A percentile compares a stretch with the other conserved stretches of the same genome.
Evolutionary conservation across 1,139 yeast genomes (phyloP).

Genomic region (Saccharomycopsis hybrid): DNA sequence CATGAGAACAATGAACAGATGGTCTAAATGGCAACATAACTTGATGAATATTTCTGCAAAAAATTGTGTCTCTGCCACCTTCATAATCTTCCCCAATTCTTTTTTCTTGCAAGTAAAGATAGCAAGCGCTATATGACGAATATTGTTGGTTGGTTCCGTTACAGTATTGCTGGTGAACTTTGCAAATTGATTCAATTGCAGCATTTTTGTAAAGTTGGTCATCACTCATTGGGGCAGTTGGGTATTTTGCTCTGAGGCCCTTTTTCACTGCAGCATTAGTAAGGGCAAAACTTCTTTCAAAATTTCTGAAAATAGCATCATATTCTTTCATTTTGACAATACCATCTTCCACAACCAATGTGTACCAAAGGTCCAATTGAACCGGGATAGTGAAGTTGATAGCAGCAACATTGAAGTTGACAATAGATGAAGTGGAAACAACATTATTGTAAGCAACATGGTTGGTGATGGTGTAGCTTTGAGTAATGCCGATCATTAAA

Average conservation of each 20-base stretch:
- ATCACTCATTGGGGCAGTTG: background rate
- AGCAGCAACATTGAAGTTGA: slow-evolving; percentile 21
- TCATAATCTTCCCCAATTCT: slow-evolving; percentile 24
- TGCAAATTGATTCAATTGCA: slow-evolving; percentile 23
- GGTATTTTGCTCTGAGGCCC: slow-evolving; percentile 1
- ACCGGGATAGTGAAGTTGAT: slow-evolving; percentile 22
- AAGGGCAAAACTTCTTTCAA: slow-evolving; percentile 8
- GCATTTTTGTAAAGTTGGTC: background rate
- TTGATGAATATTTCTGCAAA: slow-evolving; percentile 26
- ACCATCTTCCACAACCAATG: slow-evolving; percentile 9
- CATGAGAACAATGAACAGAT: slow-evolving; percentile 25
- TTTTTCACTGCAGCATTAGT: background rate
- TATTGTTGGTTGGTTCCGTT: slow-evolving; percentile 14
- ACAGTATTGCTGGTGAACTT: slow-evolving; percentile 23
- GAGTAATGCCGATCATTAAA: slow-evolving; percentile 22
- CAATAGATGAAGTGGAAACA: slow-evolving; percentile 19
- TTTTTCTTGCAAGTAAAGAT: slow-evolving; percentile 11
- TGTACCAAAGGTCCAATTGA: slow-evolving; percentile 23
- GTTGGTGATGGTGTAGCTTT: slow-evolving; percentile 18
- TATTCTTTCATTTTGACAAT: slow-evolving; percentile 10
- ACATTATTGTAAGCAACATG: slow-evolving; percentile 20
- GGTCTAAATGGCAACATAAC: slow-evolving; percentile 25
- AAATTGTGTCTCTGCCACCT: slow-evolving; percentile 26
- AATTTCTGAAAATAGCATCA: slow-evolving; percentile 18
- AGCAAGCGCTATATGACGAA: slow-evolving; percentile 22